Conservation (phyloP, 257 asterid genomes). For the Solanum lycopersicoides region DNA sequence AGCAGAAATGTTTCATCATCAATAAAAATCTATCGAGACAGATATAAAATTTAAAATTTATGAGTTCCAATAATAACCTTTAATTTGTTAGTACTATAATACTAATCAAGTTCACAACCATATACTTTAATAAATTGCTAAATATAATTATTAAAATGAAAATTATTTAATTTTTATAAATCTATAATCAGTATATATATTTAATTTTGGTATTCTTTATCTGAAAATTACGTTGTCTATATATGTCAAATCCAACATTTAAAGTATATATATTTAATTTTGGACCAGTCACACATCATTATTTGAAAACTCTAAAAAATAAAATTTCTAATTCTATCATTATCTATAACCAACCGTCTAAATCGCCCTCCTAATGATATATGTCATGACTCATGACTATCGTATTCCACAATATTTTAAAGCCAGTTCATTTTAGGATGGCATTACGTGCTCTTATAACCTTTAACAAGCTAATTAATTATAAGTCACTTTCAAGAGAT, state of each 20-base stretch:
- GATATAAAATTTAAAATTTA: not conserved
- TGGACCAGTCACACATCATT: no score
- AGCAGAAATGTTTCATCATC: not conserved
- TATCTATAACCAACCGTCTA: not conserved
- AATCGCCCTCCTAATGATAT: not conserved
- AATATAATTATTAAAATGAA: not conserved
- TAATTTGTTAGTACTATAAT: not conserved
- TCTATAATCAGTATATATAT: no score
- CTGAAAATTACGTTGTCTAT: no score
- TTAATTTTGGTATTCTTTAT: no score
- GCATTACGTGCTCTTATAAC: not conserved
- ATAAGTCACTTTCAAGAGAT: not conserved
- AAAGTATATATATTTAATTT: no score
- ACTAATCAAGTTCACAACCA: not conserved
- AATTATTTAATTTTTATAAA: not conserved
- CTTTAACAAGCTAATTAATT: not conserved
- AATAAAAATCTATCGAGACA: not conserved
- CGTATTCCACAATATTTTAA: not conserved
- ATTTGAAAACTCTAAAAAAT: no score
- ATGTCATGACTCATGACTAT: not conserved
- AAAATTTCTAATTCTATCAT: no score
- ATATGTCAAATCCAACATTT: no score
- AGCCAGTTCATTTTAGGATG: not conserved
- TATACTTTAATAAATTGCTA: not conserved
- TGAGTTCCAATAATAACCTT: not conserved